Conservation (phyloP, 2,329 filamentous ascomycete genomes). For the Dissoconium aciculare region DNA sequence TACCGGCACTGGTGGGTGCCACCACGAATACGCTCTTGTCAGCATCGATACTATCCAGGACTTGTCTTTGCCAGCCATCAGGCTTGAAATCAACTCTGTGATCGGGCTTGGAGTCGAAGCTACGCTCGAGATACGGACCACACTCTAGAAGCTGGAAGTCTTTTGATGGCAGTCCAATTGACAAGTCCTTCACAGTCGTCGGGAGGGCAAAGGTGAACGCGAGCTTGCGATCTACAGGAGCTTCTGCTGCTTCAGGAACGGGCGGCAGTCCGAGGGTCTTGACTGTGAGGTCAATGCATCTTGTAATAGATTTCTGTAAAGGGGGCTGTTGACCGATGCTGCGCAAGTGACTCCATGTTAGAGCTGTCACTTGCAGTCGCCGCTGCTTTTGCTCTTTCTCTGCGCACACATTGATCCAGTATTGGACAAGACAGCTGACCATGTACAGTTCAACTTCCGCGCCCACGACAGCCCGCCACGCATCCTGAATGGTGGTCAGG, state of each 20-base stretch:
- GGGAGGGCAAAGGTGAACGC: conserved; percentile 31
- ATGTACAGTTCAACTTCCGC: conserved; percentile 36
- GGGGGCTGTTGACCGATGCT: conserved; percentile 26
- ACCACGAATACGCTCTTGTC: conserved; percentile 59
- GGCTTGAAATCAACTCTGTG: conserved; percentile 56
- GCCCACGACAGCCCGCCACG: conserved; percentile 27
- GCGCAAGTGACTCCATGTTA: conserved; percentile 33
- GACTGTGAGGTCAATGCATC: conserved; percentile 24
- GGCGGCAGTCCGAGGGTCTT: conserved; percentile 28
- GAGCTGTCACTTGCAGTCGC: conserved; percentile 30
- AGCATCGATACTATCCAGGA: conserved; percentile 57
- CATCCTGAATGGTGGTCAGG: conserved; percentile 28
- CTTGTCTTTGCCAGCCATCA: conserved; percentile 60
- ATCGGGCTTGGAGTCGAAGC: conserved; percentile 53
- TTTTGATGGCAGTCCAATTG: conserved; percentile 27
- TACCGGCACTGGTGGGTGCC: conserved; percentile 64
- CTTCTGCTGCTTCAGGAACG: conserved; percentile 15
- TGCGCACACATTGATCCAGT: conserved; percentile 33
- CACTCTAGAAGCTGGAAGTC: conserved; percentile 55
- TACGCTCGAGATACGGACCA: conserved; percentile 61
- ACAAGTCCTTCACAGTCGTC: conserved; percentile 16
- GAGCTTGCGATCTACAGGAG: conserved; percentile 20
- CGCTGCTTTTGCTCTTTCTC: conserved; percentile 21
- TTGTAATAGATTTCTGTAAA: conserved; percentile 29
- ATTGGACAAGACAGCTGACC: conserved; percentile 33